Conservation (phyloP, 495 filamentous ascomycete species). For the Copromyces sp. region DNA sequence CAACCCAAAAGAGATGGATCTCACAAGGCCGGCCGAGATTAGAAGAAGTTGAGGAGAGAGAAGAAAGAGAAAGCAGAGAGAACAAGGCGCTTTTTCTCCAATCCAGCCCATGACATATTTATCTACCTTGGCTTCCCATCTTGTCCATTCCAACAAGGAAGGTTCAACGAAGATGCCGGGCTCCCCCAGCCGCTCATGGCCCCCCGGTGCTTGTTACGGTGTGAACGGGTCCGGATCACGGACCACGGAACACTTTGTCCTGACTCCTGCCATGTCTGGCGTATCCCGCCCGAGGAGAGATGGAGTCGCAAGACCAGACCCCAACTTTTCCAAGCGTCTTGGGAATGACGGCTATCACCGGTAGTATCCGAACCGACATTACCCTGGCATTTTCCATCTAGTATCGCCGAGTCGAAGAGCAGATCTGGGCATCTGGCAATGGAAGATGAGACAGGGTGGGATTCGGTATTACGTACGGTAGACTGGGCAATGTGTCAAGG, state of each 20-base stretch:
- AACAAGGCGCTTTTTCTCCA: background rate
- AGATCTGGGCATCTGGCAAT: background rate
- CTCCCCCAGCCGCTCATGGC: background rate
- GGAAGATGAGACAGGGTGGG: background rate
- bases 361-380: background rate
- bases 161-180: background rate
- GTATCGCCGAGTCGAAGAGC: background rate
- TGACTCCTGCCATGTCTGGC: background rate
- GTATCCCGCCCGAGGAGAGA: background rate
- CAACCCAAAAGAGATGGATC: background rate
- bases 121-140: background rate
- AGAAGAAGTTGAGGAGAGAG: background rate
- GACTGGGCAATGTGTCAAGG: background rate
- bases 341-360: background rate
- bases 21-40: background rate
- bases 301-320: background rate
- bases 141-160: background rate
- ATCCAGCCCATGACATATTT: background rate
- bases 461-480: background rate
- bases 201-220: background rate
- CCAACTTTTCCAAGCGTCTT: background rate
- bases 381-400: background rate
- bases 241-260: background rate
- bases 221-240: background rate
- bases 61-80: background rate